Conservation (phyloP, 352 stramenopile species). For the Aphanomyces euteiches region DNA sequence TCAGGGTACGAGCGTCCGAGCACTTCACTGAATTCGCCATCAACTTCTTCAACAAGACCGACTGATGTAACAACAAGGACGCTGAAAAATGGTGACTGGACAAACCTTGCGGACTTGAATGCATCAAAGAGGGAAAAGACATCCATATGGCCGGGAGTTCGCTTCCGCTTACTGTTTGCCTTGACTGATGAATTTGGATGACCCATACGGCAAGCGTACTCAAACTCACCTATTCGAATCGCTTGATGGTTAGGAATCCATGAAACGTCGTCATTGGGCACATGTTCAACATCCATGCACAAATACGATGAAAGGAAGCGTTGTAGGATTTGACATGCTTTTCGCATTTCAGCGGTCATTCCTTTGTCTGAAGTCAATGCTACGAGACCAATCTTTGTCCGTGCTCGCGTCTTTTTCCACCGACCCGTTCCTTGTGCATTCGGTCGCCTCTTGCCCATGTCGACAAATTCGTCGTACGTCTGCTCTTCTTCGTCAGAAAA, state of each 20-base stretch:
- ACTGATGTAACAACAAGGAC: background rate
- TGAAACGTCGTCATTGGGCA: background rate
- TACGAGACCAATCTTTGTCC: background rate
- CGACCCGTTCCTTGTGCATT: background rate
- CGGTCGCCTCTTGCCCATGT: background rate
- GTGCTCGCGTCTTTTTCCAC: background rate
- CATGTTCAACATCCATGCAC: background rate
- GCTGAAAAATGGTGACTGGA: background rate
- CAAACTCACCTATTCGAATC: background rate
- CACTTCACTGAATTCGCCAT: background rate
- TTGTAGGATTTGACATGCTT: background rate
- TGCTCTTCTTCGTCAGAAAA: slow-evolving; percentile 3
- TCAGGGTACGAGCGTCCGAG: slow-evolving; percentile 1
- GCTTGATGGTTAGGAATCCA: background rate
- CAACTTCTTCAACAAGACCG: background rate
- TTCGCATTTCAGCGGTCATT: background rate
- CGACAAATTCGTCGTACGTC: slow-evolving; percentile 3
- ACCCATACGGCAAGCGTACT: slow-evolving; percentile 4
- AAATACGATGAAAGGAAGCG: background rate
- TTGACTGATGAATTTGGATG: background rate
- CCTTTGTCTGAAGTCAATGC: background rate
- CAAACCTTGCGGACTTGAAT: background rate
- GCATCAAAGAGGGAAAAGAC: background rate
- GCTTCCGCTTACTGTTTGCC: background rate
- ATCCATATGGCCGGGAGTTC: background rate